Evolutionary conservation across 2,329 filamentous ascomycete genomes (phyloP).

Genomic region (Cladophialophora psammophila): DNA sequence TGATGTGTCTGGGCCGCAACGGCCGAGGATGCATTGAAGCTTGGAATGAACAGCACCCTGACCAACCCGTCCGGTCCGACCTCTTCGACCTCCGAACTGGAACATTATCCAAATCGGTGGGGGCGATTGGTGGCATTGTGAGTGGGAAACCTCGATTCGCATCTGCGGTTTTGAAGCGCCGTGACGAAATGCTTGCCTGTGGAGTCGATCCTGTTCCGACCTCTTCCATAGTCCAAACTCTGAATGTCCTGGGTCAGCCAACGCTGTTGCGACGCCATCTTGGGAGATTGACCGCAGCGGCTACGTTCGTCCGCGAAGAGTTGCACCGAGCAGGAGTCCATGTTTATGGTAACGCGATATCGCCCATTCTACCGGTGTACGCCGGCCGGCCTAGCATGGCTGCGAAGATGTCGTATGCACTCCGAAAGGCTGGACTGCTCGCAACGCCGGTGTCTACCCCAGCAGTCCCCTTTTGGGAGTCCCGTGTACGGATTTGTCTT

Average conservation of each 20-base stretch:
- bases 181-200: conserved; percentile 18
- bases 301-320: conserved; percentile 15
- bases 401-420: conserved; percentile 25
- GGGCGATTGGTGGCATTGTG: conserved; percentile 21
- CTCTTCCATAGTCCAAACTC: conserved; percentile 18
- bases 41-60: conserved; percentile 23
- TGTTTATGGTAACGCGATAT: conserved; percentile 21
- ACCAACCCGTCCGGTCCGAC: background rate
- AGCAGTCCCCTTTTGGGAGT: conserved; percentile 27
- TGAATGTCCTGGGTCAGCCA: conserved; percentile 22
- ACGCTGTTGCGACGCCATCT: conserved; percentile 13
- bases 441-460: conserved; percentile 21
- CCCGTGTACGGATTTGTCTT: conserved; percentile 27
- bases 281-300: background rate
- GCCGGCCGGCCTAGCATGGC: conserved; percentile 25
- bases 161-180: background rate
- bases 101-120: conserved; percentile 24
- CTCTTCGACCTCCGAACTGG: conserved; percentile 25
- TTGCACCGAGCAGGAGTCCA: conserved; percentile 16
- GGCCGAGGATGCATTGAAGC: conserved; percentile 22
- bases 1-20: conserved; percentile 17
- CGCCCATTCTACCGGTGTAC: conserved; percentile 21
- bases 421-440: conserved; percentile 18
- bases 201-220: conserved; percentile 18
- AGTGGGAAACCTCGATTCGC: conserved; percentile 20